Evolutionary conservation across 2,329 filamentous ascomycete genomes (phyloP).

Genomic region (Aureobasidium sp.): DNA sequence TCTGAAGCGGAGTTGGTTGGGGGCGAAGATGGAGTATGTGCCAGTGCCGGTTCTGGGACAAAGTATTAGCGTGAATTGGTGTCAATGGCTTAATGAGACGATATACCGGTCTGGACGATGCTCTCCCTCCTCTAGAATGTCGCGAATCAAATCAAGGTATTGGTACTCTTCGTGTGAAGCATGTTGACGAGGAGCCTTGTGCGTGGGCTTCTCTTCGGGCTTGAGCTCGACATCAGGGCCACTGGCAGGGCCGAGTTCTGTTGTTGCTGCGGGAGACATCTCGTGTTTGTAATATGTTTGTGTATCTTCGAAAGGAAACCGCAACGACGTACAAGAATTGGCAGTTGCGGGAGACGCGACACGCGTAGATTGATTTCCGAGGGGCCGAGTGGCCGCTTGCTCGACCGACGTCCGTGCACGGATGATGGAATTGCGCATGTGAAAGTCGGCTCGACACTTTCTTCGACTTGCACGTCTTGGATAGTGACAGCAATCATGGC

Average conservation of each 20-base stretch:
- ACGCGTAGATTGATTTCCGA: constrained; percentile 1
- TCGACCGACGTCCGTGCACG: background rate
- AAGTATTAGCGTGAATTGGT: background rate
- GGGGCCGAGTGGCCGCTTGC: background rate
- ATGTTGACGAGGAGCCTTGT: constrained; percentile 21
- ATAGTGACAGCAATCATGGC: background rate
- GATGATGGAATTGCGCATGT: constrained; percentile 11
- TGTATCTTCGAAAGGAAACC: background rate
- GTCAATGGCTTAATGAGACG: background rate
- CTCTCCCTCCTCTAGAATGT: constrained; percentile 77
- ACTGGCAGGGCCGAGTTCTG: constrained; percentile 25
- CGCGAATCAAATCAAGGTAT: constrained; percentile 81
- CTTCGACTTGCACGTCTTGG: background rate
- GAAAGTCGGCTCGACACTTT: background rate
- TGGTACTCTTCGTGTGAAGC: constrained; percentile 76
- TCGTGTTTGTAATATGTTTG: constrained; percentile 2
- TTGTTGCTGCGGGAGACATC: constrained; percentile 28
- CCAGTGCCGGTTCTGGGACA: constrained; percentile 75
- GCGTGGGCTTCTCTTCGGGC: constrained; percentile 18
- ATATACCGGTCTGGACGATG: constrained; percentile 74
- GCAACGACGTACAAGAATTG: background rate
- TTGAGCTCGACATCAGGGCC: constrained; percentile 23
- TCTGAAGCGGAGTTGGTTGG: constrained; percentile 76
- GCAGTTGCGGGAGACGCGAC: background rate
- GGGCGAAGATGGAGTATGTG: constrained; percentile 83